A percentile compares a stretch with the other conserved stretches of the same genome.
Conservation (phyloP, 495 filamentous ascomycete species). For the Collariella sp. region DNA sequence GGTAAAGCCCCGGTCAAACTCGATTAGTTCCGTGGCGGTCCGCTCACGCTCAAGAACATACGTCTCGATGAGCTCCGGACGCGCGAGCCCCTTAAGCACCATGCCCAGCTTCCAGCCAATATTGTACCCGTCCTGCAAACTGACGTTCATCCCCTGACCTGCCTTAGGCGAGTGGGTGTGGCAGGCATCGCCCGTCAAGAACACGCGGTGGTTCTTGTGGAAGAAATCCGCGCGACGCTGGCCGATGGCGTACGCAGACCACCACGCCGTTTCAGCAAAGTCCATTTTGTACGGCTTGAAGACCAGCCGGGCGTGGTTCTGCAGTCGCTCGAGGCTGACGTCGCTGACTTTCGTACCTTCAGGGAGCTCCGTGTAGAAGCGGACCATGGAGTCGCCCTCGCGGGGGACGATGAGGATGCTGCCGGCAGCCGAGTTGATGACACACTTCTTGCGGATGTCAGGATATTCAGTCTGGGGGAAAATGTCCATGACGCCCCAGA, state of each 20-base stretch:
- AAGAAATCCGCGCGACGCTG: conserved; percentile 53
- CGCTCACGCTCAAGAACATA: conserved; percentile 62
- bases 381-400: conserved; percentile 52
- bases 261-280: conserved; percentile 45
- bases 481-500: conserved; percentile 74
- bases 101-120: conserved; percentile 73
- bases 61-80: conserved; percentile 49
- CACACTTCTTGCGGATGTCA: conserved; percentile 54
- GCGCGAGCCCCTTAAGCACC: conserved; percentile 50
- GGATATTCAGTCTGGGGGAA: conserved; percentile 69
- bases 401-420: conserved; percentile 56
- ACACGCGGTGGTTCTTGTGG: conserved; percentile 48
- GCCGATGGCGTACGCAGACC: conserved; percentile 57
- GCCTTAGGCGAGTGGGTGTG: conserved; percentile 69
- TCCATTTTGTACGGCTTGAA: conserved; percentile 44
- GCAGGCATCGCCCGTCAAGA: conserved; percentile 61
- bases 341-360: conserved; percentile 25
- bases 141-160: conserved; percentile 67
- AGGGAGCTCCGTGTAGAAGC: conserved; percentile 55
- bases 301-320: conserved; percentile 49
- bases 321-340: conserved; percentile 50
- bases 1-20: conserved; percentile 62
- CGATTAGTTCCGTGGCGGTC: conserved; percentile 62
- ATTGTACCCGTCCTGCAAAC: conserved; percentile 49
- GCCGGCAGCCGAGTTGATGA: conserved; percentile 47